phyloP scores from a whole-genome alignment of 2,329 filamentous ascomycete species.

The Colletotrichum eremochloae region DNA sequence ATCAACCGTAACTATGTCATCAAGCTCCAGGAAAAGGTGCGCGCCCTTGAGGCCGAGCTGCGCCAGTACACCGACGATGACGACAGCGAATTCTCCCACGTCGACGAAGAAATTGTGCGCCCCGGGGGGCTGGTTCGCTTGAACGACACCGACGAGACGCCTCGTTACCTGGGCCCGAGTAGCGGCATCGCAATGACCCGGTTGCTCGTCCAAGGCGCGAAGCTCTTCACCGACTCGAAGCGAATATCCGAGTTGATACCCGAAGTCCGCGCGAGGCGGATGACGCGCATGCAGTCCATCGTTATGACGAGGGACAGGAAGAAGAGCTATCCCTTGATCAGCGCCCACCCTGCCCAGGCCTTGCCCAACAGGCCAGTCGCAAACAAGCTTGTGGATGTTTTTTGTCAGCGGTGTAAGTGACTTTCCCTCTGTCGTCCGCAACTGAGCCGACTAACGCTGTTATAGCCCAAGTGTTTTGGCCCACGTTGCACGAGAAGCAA shows the following conservation, averaged over 20 bases:
- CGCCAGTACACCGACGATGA: constrained; percentile 84
- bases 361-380: constrained; percentile 82
- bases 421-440: constrained; percentile 26
- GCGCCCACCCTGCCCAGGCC: constrained; percentile 81
- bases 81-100: constrained; percentile 76
- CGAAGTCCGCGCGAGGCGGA: constrained; percentile 72
- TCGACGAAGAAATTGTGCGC: constrained; percentile 87
- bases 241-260: constrained; percentile 94
- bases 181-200: constrained; percentile 96
- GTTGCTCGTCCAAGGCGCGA: constrained; percentile 95
- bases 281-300: constrained; percentile 70
- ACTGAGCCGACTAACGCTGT: constrained; percentile 38
- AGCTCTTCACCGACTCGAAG: constrained; percentile 90
- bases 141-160: constrained; percentile 85
- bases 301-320: constrained; percentile 71
- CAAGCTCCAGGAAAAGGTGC: constrained; percentile 88
- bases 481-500: constrained; percentile 85
- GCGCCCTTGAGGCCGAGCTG: constrained; percentile 84
- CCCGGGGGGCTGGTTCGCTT: constrained; percentile 88
- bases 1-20: constrained; percentile 95
- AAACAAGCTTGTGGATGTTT: constrained; percentile 85
- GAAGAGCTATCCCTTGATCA: constrained; percentile 93
- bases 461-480: constrained; percentile 88
- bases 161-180: constrained; percentile 91
- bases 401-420: constrained; percentile 81